phyloP scores from a whole-genome alignment of 768 basidiomycete genomes.

The Phallus indusiatus region DNA sequence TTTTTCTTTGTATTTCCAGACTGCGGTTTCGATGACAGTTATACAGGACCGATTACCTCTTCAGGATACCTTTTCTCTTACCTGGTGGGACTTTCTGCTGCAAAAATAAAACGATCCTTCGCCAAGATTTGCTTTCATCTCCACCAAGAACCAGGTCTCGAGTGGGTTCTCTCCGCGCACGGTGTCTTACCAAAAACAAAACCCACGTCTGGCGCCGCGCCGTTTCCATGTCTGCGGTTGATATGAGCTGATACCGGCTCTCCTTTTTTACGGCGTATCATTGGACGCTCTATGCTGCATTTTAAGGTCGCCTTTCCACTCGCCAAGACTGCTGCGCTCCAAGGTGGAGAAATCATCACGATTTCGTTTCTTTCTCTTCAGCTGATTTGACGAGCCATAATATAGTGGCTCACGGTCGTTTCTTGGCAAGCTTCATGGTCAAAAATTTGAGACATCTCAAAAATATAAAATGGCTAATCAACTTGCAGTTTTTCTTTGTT shows the following conservation, averaged over 20 bases:
- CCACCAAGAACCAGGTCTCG: background rate
- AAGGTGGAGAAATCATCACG: no score
- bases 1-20: background rate
- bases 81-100: background rate
- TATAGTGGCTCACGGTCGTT: no score
- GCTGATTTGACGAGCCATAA: no score
- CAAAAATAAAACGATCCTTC: no score
- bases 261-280: background rate
- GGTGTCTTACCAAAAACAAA: background rate
- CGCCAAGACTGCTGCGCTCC: background rate
- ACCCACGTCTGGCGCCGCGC: background rate
- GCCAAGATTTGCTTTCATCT: background rate
- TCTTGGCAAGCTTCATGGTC: background rate
- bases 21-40: background rate
- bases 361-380: no score
- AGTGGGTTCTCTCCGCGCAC: background rate
- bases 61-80: background rate
- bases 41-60: background rate
- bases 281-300: no score
- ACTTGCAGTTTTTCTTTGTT: background rate
- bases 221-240: background rate
- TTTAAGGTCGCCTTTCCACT: background rate
- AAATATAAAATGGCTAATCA: background rate
- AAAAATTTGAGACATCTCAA: background rate
- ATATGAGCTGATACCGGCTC: no score